These are phyloP conservation scores for Cyclaneusma minus DNA, from an alignment of 2,329 filamentous ascomycete genomes.

Conservation along the genomic window DNA sequence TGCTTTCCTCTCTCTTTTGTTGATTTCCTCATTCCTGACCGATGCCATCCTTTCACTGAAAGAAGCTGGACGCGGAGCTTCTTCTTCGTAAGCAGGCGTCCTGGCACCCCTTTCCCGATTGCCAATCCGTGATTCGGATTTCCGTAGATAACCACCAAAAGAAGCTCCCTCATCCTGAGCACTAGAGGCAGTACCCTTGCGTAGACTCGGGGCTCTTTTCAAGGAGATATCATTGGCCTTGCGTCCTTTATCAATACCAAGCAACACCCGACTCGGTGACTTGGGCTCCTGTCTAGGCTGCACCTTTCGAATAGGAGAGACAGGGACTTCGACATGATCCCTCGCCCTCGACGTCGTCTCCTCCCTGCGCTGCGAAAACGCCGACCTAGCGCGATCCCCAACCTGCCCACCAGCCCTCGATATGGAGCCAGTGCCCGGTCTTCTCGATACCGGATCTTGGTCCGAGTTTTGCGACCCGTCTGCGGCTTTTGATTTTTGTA, in stretches of 20 bases:
- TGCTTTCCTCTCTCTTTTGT: constrained; percentile 32
- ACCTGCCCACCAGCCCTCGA: too few relatives aligned
- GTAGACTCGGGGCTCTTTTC: constrained; percentile 48
- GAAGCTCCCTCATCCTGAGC: constrained; percentile 15
- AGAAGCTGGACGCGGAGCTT: constrained; percentile 16
- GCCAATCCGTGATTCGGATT: constrained; percentile 19
- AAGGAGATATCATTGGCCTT: constrained; percentile 71
- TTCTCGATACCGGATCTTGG: constrained; percentile 6
- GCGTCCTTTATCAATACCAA: constrained; percentile 84
- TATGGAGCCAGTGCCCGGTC: too few relatives aligned
- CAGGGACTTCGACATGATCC: constrained; percentile 47
- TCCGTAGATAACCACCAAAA: constrained; percentile 27
- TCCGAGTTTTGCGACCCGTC: constrained; percentile 16
- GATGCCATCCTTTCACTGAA: constrained; percentile 82
- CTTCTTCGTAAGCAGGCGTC: constrained; percentile 6
- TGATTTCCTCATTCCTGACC: constrained; percentile 40
- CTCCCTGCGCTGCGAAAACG: too few relatives aligned
- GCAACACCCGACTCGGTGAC: constrained; percentile 63
- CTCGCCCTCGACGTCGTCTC: constrained; percentile 12
- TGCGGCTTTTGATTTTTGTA: constrained; percentile 49
- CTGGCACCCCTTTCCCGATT: constrained; percentile 22
- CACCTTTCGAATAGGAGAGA: constrained; percentile 50
- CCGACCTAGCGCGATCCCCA: too few relatives aligned
- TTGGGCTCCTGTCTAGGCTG: constrained; percentile 36
- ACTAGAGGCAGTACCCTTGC: constrained; percentile 18